Evolutionary conservation across 2,329 filamentous ascomycete genomes (phyloP).

Genomic region (Fusarium domesticum): DNA sequence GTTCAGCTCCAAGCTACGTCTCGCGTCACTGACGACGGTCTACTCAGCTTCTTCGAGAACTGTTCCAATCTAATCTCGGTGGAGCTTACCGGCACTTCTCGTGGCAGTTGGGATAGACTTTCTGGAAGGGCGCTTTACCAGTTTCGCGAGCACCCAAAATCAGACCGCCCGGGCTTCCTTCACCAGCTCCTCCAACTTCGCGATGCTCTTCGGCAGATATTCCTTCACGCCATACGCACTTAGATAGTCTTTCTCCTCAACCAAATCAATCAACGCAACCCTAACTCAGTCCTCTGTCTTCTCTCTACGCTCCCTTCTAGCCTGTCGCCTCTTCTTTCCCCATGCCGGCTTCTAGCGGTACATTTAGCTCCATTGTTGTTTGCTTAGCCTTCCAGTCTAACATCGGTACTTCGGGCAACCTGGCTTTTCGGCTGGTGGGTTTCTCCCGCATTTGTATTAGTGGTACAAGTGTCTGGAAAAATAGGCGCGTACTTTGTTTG

Average conservation of each 20-base stretch:
- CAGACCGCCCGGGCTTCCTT: slow-evolving; percentile 4
- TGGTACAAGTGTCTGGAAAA: not conserved
- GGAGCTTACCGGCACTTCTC: slow-evolving; percentile 1
- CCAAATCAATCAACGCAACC: slow-evolving; percentile 2
- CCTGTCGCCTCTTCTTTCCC: slow-evolving; percentile 1
- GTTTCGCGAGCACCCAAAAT: slow-evolving; percentile 6
- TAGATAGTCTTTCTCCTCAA: slow-evolving; percentile 4
- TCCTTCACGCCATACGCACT: not conserved
- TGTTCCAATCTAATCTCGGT: not conserved
- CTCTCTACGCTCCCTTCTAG: slow-evolving; percentile 1
- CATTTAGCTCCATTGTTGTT: not conserved
- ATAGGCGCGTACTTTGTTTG: too few species aligned
- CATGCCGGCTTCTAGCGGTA: not conserved
- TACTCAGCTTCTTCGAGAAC: not conserved
- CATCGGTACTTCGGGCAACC: not conserved
- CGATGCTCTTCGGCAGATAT: slow-evolving; percentile 1
- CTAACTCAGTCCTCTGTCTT: slow-evolving; percentile 1
- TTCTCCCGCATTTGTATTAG: not conserved
- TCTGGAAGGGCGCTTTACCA: slow-evolving; percentile 2
- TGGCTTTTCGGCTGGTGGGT: too few species aligned
- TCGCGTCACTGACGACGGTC: not conserved
- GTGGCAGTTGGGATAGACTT: not conserved
- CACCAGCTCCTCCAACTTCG: slow-evolving; percentile 1
- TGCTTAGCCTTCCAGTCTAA: not conserved
- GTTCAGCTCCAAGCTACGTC: slow-evolving; percentile 7